A percentile compares a stretch with the other conserved stretches of the same genome.
These are phyloP conservation scores for Aspergillus flavus DNA, from an alignment of 2,329 filamentous ascomycete species.

Conservation along the genomic window DNA sequence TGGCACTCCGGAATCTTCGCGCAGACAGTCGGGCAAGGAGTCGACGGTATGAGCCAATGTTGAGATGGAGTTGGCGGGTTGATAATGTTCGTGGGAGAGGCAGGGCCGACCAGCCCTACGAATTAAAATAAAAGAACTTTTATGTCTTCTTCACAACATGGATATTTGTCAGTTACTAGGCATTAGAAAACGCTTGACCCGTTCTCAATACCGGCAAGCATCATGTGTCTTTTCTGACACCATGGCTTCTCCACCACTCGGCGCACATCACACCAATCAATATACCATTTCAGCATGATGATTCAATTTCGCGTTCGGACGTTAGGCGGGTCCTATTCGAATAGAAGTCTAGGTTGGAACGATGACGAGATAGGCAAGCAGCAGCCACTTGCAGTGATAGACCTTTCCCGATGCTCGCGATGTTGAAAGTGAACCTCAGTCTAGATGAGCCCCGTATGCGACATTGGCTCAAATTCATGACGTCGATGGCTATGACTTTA, in stretches of 20 bases:
- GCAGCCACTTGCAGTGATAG: background rate
- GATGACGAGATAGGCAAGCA: background rate
- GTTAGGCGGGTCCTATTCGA: background rate
- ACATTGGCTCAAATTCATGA: background rate
- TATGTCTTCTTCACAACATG: conserved; percentile 32
- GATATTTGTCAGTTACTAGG: conserved; percentile 30
- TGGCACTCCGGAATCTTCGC: conserved; percentile 40
- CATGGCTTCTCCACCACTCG: conserved; percentile 36
- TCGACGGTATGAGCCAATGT: conserved; percentile 42
- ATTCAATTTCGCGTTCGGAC: background rate
- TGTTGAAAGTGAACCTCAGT: background rate
- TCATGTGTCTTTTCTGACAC: conserved; percentile 32
- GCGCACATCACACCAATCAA: conserved; percentile 41
- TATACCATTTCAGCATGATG: conserved; percentile 34
- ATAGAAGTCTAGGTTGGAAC: background rate
- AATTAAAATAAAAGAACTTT: conserved; percentile 39
- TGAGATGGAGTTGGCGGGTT: conserved; percentile 44
- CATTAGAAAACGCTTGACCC: conserved; percentile 30
- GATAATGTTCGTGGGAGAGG: conserved; percentile 45
- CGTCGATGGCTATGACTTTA: background rate
- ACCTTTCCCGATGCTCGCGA: background rate
- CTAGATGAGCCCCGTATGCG: background rate
- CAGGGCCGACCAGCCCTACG: conserved; percentile 42
- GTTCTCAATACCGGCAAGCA: conserved; percentile 24
- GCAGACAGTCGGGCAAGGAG: conserved; percentile 42